These are phyloP conservation scores for Claviceps sp. DNA, from an alignment of 2,329 filamentous ascomycete genomes.

Conservation along the genomic window DNA sequence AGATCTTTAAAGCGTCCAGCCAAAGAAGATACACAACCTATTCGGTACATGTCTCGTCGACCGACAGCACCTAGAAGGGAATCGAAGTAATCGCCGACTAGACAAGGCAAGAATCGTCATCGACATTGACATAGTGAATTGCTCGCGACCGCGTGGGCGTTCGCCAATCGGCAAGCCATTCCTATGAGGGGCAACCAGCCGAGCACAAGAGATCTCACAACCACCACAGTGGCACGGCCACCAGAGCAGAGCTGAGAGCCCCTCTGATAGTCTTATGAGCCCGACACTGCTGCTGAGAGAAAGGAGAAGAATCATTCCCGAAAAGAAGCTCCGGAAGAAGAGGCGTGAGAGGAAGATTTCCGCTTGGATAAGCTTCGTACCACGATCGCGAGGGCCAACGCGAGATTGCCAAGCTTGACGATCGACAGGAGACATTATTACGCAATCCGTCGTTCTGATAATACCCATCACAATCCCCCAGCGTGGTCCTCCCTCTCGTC, in stretches of 20 bases:
- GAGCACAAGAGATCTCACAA: no score
- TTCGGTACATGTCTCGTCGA: conserved; percentile 11
- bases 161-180: no score
- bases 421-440: no score
- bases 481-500: conserved; percentile 23
- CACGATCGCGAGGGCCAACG: conserved; percentile 28
- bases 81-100: conserved; percentile 21
- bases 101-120: conserved; percentile 11
- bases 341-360: conserved; percentile 6
- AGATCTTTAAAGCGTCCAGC: no score
- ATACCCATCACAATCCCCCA: conserved; percentile 10
- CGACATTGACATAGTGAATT: conserved; percentile 16
- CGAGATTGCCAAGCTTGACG: conserved; percentile 25
- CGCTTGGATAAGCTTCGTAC: conserved; percentile 10
- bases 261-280: conserved; percentile 6
- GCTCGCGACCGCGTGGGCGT: no score
- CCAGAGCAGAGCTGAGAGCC: conserved; percentile 7
- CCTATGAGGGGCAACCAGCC: no score
- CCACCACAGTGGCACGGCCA: conserved; percentile 23
- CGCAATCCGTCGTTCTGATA: no score
- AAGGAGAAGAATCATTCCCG: conserved; percentile 10
- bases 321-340: conserved; percentile 10
- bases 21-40: neutral
- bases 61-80: conserved; percentile 12
- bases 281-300: conserved; percentile 4